Conservation (phyloP, 2,329 filamentous ascomycete genomes). For the Fusarium torreyae region DNA sequence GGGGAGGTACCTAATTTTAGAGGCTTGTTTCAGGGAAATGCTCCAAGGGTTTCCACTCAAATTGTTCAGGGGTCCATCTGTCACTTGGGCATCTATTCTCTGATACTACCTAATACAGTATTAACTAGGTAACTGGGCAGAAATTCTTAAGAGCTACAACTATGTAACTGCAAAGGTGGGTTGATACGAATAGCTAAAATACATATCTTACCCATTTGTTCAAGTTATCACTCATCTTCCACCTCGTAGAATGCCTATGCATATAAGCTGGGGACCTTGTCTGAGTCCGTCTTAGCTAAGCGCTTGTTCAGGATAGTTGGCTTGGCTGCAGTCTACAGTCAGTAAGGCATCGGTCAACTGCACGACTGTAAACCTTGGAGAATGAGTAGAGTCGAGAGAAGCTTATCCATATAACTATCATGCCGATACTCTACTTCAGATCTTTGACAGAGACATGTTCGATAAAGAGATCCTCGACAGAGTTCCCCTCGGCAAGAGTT, state of each 20-base stretch:
- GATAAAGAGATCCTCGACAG: too few relatives aligned
- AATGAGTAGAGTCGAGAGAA: too few relatives aligned
- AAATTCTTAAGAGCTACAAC: background rate
- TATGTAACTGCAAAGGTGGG: too few relatives aligned
- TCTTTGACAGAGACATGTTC: too few relatives aligned
- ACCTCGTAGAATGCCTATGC: background rate
- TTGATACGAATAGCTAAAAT: too few relatives aligned
- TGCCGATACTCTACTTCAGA: too few relatives aligned
- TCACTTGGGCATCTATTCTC: conserved; percentile 6
- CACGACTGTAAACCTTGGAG: too few relatives aligned
- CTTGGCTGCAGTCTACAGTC: background rate
- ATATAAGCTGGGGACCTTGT: background rate
- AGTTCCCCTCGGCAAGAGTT: too few relatives aligned
- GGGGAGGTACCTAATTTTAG: conserved; percentile 40
- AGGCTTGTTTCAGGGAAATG: conserved; percentile 41
- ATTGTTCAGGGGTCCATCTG: conserved; percentile 28
- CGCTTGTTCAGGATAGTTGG: conserved; percentile 13
- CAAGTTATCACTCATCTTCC: background rate
- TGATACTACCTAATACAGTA: background rate
- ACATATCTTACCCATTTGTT: background rate
- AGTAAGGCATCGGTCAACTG: background rate
- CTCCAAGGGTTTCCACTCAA: conserved; percentile 23
- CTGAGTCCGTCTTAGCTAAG: conserved; percentile 25
- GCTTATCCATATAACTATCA: too few relatives aligned
- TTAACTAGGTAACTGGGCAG: background rate